Conservation (phyloP, 1,284 basidiomycete genomes). For the Phellopilus nigrolimitatus region DNA sequence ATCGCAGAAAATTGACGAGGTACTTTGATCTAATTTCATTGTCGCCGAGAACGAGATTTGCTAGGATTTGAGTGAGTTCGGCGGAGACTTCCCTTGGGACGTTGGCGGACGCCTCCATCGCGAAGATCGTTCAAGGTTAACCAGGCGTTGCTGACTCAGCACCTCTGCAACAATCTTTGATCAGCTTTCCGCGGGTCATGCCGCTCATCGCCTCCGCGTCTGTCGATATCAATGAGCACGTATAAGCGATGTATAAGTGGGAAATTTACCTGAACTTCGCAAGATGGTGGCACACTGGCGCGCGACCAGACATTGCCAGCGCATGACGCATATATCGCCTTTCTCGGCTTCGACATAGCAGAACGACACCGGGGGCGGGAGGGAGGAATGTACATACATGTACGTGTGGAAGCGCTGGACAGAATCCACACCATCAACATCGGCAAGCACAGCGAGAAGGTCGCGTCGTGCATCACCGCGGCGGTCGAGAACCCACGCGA, state of each 20-base stretch:
- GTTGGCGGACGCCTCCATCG: conserved; percentile 36
- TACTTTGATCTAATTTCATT: conserved; percentile 71
- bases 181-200: no score
- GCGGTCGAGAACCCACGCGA: conserved; percentile 98
- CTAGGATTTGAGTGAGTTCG: conserved; percentile 75
- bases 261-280: no score
- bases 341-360: no score
- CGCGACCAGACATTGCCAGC: no score
- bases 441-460: conserved; percentile 99
- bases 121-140: background rate
- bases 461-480: conserved; percentile 92
- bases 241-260: no score
- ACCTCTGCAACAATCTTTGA: no score
- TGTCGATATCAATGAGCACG: no score
- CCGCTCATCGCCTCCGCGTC: no score
- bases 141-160: background rate
- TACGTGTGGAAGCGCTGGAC: conserved; percentile 99
- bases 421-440: conserved; percentile 98
- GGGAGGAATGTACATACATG: no score
- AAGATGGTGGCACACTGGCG: no score
- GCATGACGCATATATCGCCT: no score
- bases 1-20: conserved; percentile 26
- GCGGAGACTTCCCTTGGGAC: conserved; percentile 60
- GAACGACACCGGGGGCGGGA: no score
- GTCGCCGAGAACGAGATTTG: conserved; percentile 75